Evolutionary conservation across 768 basidiomycete species (phyloP), one percentile per base, ranked within the genome.

Genomic region (Leccinum rimulosum): DNA sequence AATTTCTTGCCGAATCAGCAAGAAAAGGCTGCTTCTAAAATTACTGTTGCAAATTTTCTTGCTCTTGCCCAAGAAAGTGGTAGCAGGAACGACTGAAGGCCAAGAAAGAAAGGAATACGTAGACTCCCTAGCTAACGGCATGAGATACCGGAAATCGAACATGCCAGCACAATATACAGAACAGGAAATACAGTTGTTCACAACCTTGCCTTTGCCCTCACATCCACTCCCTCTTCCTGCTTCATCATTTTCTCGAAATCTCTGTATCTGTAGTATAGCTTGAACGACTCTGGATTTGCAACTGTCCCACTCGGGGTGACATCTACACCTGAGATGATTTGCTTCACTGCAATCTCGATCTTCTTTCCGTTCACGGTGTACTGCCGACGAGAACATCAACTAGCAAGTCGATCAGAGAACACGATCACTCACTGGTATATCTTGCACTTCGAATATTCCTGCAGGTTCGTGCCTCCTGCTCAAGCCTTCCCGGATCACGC

Each of bases 291-390:
- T 0, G 88, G 88, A 66, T 89, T 89, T 7, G 86, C 85, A 19
- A 90, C 87, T 2, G 88, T 89, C 19, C 88, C 88, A 61, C 87
- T 90, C 4, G 88, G 87, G 63, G 82, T 78, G 47, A 88, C 61
- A 58, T 82, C 77, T 11, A 77, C 75, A 1, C 87, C 88, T n/a
- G 86, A 89, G 45, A 89, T 79, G 57, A 90, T 87, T 65, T 89
- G 87, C 70, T 89, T 90, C 52, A 89, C 85, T 3, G 86, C 87
- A 30, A 90, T 88, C 72, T 89, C 89, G 47, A 89, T 88, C 68
- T 89, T 89, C 77, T 89, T 91, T 10, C 84, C 84, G 52, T 89
- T 89, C 9, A 88, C 84, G 0, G 87, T 90, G 62, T 89, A 88
- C 89, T 89, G 57, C 47, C 4, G 27, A 38, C 11, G n/a, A 36